A percentile compares a stretch with the other conserved stretches of the same genome.
These are phyloP conservation scores for Fusarium foetens DNA, from an alignment of 2,329 filamentous ascomycete genomes.

Conservation along the genomic window DNA sequence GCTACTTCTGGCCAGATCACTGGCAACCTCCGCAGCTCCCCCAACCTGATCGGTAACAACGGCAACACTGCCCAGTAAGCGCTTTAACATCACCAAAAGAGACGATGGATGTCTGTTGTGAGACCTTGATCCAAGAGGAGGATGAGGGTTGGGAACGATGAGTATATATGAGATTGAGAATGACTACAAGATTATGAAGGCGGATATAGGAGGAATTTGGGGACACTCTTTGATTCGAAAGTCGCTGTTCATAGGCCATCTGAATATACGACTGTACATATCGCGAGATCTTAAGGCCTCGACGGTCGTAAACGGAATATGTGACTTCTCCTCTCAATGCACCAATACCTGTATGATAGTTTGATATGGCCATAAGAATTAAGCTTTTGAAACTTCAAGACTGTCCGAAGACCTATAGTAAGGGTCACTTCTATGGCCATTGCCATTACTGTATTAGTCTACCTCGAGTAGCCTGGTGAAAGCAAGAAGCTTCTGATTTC, in stretches of 20 bases:
- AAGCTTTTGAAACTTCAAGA: neutral
- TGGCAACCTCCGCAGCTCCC: slow-evolving; percentile 52
- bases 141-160: neutral
- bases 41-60: slow-evolving; percentile 63
- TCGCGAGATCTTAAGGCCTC: neutral
- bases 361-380: neutral
- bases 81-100: neutral
- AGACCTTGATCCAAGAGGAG: neutral
- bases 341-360: rapidly evolving
- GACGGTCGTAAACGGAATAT: neutral
- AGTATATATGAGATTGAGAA: slow-evolving; percentile 2
- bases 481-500: neutral
- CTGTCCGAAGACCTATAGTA: neutral
- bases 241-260: neutral
- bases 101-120: neutral
- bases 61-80: slow-evolving; percentile 48
- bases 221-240: slow-evolving; percentile 6
- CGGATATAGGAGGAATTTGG: neutral
- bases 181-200: neutral
- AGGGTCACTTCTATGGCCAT: neutral
- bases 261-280: slow-evolving; percentile 24
- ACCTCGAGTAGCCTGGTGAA: neutral
- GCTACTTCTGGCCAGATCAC: slow-evolving; percentile 55
- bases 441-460: neutral
- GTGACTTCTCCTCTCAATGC: neutral